Evolutionary conservation across 202 grass and related monocot species (phyloP), one percentile per base, ranked within the genome.

Genomic region (Eragrostis tef): DNA sequence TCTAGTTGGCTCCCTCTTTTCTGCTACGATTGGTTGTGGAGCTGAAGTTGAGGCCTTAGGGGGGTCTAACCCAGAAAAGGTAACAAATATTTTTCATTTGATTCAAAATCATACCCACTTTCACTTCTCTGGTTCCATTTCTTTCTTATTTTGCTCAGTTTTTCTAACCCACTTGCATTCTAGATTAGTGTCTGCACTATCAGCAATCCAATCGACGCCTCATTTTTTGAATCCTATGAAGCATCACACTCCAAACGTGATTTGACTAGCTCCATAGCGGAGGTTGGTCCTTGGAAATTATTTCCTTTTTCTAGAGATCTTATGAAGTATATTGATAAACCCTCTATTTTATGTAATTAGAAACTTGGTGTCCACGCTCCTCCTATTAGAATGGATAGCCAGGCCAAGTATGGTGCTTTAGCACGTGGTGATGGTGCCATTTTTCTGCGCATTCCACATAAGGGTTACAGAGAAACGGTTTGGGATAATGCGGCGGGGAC

Each of bases 401-500:
- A 98, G 82, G 92, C 92, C 51, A 98, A 94, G 89, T 94, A 98
- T 69, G 94, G 90, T 89, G 92, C 92, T 69, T 85, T 98, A 25
- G 90, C 95, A 21, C 84, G 87, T 78, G 95, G 95, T 43, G 95
- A 95, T 61, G 95, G 95, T 49, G 90, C 92, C 66, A 93, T 98
- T 77, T 98, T 90, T 82, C 59, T 98, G 78, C 92, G 92, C 5
- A 88, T 98, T 76, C 88, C 95, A 13, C 70, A 91, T 53, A 88
- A 81, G 79, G 77, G 88, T 75, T 98, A 98, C 67, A 90, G 45
- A 74, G 95, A 98, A 86, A 95, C 89, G 62, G 88, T 98, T 86
- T 98, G 95, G 95, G 95, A 98, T 81, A 87, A 98, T 93, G 95
- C 92, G 45, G 95, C 95, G 74, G 95, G 95, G 43, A 89, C 70